Base-by-base conservation (phyloP, 2,329 filamentous ascomycete species). In the Cladosporium sp. region DNA sequence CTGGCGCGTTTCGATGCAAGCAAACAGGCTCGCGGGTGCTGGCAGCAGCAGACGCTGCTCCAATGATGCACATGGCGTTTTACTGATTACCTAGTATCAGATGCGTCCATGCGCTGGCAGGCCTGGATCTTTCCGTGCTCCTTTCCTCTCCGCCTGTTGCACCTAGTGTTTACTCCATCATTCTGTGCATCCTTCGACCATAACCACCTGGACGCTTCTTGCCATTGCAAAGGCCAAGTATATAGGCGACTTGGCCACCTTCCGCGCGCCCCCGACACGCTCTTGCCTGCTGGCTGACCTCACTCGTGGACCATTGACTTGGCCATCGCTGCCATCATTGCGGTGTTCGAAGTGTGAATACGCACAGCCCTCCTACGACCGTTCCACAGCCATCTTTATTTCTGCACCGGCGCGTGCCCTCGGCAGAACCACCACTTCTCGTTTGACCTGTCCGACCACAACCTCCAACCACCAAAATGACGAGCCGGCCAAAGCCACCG, bases 1-100 rank as follows among this genome's bases (percentile, higher is more conserved):
- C 47, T 37, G 47, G 30, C 30, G 47, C 20, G 36, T 39, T 51
- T 51, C 19, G 30, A 39, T 28, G 30, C 49, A 39, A 15, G 36
- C 49, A 51, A 51, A 51, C 49, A 51, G 36, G 49, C 49, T 51
- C 15, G 20, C 49, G 19, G 47, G 28, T 28, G 19, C n/a, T 34
- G 7, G 47, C 15, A 50, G 28, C 19, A 12, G 19, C 17, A 20
- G 19, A 6, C 5, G 19, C 17, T 17, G 20, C 19, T 12, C 6
- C 34, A 15, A 51, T 51, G 49, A 51, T 51, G 49, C 49, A 51
- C 49, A 51, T 51, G 49, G 49, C 49, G 47, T 22, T 22, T 34
- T 51, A 38, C 30, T 51, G 30, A 30, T 20, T 25, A n/a, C 47
- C 4, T 34, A 30, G 15, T 34, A 38, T 34, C 36, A 34, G 36